A percentile compares a stretch with the other conserved stretches of the same genome.
Conservation (phyloP, 2,329 filamentous ascomycete species). For the Aspergillus aculeatinus region DNA sequence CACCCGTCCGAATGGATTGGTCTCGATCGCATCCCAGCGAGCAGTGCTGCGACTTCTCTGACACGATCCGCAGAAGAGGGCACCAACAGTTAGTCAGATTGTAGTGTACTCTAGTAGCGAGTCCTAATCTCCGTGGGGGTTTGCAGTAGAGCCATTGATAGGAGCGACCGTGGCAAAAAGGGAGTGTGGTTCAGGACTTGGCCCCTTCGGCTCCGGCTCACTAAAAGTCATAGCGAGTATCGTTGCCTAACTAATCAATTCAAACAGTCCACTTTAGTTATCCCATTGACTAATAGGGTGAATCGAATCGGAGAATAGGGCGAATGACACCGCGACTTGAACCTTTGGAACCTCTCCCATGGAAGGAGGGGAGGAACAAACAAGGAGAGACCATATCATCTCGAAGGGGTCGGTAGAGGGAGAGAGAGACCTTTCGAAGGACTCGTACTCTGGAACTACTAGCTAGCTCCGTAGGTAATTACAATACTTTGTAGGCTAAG, state of each 20-base stretch:
- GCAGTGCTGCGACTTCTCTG: constrained; percentile 15
- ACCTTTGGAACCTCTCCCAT: background rate
- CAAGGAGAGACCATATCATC: background rate
- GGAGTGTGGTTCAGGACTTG: constrained; percentile 9
- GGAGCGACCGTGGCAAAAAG: constrained; percentile 5
- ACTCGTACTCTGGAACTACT: too few relatives aligned
- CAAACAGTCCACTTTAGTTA: background rate
- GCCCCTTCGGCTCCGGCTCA: constrained; percentile 4
- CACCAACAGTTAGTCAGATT: constrained; percentile 3
- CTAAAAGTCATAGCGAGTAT: constrained; percentile 1
- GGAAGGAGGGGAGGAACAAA: background rate
- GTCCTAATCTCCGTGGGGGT: background rate
- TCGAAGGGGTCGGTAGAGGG: background rate
- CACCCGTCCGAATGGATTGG: background rate
- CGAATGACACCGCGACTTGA: background rate
- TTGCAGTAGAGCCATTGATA: background rate
- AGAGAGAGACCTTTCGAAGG: too few relatives aligned
- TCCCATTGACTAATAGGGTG: background rate
- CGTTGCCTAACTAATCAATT: constrained; percentile 3
- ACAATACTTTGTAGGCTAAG: background rate
- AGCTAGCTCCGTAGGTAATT: too few relatives aligned
- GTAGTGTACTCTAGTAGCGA: background rate
- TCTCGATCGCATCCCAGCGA: background rate
- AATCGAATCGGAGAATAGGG: background rate
- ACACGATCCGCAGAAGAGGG: constrained; percentile 16